Base-by-base conservation (phyloP, 345 rosid species). In the Nasturtium officinale region DNA sequence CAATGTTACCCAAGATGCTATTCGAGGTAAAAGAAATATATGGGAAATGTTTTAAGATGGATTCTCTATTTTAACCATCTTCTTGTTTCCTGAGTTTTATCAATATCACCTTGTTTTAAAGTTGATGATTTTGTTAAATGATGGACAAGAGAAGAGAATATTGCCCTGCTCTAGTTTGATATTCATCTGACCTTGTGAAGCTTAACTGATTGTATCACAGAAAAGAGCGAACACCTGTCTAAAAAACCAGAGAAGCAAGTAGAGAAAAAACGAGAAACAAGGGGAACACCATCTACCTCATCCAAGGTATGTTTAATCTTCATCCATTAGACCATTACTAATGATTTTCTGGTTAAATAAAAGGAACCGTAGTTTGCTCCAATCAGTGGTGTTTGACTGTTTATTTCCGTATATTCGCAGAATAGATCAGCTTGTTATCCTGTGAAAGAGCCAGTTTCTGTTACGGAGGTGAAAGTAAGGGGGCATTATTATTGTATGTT, bases 381-480 rank as follows among this genome's bases (percentile, higher is more conserved):
- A 61, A 3, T 25, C 38, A 55, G 8, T 47, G 63, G 30, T 57
- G 42, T 45, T 38, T 77, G 54, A 65, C 42, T 71, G 51, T 72
- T 72, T 78, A 4, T 17, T 11, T 72, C 20, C 53, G 40, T 62
- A 28, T 75, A 45, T 57, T 75, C 46, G 40, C 88, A 87, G 96
- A 81, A 54, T 63, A 77, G 61, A 56, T 65, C 72, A 50, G 81
- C 71, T 74, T 13, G 67, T 60, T 37, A 75, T 70, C 54, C 75
- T 30, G 65, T 54, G 43, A 74, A 80, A 61, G 85, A 77, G 52
- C 46, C 54, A 23, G 80, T 88, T 63, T 66, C 82, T 73, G 82
- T 77, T 53, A 58, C 88, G 8, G 79, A 82, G 65, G 85, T 89
- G 67, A 88, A 90, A 83, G 99, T 87, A 74, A 74, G 77, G 55